Evolutionary conservation across 1,139 yeast genomes (phyloP).

Genomic region (Yamadazyma friedrichii): DNA sequence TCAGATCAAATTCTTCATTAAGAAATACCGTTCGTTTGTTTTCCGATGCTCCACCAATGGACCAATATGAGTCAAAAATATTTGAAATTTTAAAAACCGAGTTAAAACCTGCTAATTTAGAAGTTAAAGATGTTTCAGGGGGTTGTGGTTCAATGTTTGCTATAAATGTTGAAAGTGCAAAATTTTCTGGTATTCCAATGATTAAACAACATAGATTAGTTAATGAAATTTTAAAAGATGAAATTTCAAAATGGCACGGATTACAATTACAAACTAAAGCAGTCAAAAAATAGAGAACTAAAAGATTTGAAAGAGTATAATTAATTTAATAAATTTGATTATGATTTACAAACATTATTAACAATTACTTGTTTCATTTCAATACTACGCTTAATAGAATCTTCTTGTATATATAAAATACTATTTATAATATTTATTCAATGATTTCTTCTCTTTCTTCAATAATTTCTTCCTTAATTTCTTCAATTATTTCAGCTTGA

Average conservation of each 20-base stretch:
- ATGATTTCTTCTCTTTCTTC: conserved; percentile 83
- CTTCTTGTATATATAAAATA: too few species aligned
- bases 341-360: too few species aligned
- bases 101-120: conserved; percentile 58
- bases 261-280: conserved; percentile 77
- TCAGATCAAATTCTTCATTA: too few species aligned
- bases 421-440: conserved; percentile 32
- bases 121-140: conserved; percentile 79
- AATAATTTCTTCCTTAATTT: conserved; percentile 61
- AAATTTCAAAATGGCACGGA: conserved; percentile 93
- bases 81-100: conserved; percentile 52
- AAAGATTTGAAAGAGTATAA: too few species aligned
- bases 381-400: too few species aligned
- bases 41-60: conserved; percentile 29
- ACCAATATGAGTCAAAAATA: conserved; percentile 67
- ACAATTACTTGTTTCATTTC: too few species aligned
- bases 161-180: conserved; percentile 67
- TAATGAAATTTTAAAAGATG: conserved; percentile 77
- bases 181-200: conserved; percentile 79
- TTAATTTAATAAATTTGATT: too few species aligned
- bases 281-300: not conserved
- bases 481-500: conserved; percentile 68
- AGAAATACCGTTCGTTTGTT: too few species aligned
- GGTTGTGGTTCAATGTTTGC: conserved; percentile 99
- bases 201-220: conserved; percentile 91